Evolutionary conservation across 1,284 basidiomycete species (phyloP).

Genomic region (Boletus sp.): DNA sequence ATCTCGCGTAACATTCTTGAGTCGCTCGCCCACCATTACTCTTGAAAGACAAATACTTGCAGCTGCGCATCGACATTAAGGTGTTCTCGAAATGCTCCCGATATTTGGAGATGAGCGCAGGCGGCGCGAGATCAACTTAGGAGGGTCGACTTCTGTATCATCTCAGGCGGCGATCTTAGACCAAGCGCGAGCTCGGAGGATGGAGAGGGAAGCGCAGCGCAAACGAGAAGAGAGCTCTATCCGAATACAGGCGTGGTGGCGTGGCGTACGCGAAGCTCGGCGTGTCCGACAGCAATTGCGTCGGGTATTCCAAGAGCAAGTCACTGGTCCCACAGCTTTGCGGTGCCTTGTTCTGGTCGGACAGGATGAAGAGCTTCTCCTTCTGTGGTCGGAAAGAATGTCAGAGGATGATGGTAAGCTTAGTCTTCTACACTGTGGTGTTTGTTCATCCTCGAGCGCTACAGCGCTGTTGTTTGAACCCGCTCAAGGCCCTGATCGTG

Average conservation of each 20-base stretch:
- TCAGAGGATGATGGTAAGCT: conserved; percentile 41
- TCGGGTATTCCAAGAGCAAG: conserved; percentile 35
- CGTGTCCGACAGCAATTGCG: conserved; percentile 41
- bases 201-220: conserved; percentile 54
- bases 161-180: conserved; percentile 56
- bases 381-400: conserved; percentile 43
- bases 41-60: neutral
- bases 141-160: conserved; percentile 52
- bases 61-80: neutral
- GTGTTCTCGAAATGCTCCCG: conserved; percentile 22
- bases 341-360: conserved; percentile 60
- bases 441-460: conserved; percentile 9
- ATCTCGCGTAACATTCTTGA: too few species aligned
- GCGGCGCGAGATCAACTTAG: conserved; percentile 72
- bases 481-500: conserved; percentile 34
- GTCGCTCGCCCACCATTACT: conserved; percentile 1
- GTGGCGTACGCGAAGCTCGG: conserved; percentile 43
- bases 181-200: conserved; percentile 55
- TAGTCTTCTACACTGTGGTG: neutral
- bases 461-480: conserved; percentile 43
- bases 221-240: conserved; percentile 53
- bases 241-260: conserved; percentile 67
- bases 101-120: conserved; percentile 34
- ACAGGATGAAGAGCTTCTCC: conserved; percentile 50
- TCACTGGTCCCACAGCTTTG: conserved; percentile 49